Evolutionary conservation across 768 basidiomycete species (phyloP), one percentile per base, ranked within the genome.

Genomic region (Pholiota microspora): DNA sequence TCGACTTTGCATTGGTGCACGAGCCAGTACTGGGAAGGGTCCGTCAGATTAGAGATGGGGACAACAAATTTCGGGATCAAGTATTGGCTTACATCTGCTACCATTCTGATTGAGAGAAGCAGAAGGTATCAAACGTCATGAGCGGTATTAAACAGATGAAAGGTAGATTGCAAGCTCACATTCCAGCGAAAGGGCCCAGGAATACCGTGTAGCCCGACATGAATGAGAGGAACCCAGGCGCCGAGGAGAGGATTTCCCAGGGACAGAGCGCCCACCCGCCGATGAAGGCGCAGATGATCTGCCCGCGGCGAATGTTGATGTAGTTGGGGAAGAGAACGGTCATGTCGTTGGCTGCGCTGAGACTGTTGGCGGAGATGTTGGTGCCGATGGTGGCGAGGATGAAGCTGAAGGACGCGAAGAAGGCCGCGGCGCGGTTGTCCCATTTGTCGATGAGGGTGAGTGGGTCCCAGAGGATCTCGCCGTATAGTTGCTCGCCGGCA

Each of bases 121-220:
- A 27, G 18, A 16, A 16, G 38, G 44, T 34, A 35, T 51, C 45
- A 13, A 45, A n/a, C 29, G 35, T 18, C 18, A 21, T 35, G 35
- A 45, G 29, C 29, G 29, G 12, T 12, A 31, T 31, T 31, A 6
- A 6, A 6, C 29, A 31, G 29, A 6, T n/a, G n/a, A n/a, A n/a
- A n/a, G n/a, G n/a, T n/a, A n/a, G n/a, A n/a, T n/a, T n/a, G n/a
- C n/a, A n/a, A n/a, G 72, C 85, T 59, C 62, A 87, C 77, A 94
- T 84, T 21, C 87, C 89, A 28, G 88, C 84, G 59, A 96, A 87
- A 1, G 93, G 93, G 0, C 90, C 90, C 18, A 95, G 74, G 66
- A 96, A 92, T 18, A 94, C 85, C 0, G 91, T 86, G 63, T 93
- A 94, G 2, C 89, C 91, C 21, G 78, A 80, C 85, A 92, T 88